Evolutionary conservation across 2,329 filamentous ascomycete genomes (phyloP).

Genomic region (Ophiobolus disseminans): DNA sequence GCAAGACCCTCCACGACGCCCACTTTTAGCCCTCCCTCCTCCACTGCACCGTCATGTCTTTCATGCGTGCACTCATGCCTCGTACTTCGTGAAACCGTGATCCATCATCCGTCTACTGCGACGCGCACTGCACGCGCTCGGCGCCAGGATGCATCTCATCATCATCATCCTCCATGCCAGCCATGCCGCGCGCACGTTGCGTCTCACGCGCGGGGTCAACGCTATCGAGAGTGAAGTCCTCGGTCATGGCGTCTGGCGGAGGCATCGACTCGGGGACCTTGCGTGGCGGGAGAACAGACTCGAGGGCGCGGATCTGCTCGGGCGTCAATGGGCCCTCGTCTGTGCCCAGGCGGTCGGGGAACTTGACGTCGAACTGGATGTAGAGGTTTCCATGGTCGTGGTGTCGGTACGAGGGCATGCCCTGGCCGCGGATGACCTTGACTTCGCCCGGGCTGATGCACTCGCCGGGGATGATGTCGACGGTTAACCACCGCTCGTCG

Average conservation of each 20-base stretch:
- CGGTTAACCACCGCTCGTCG: slow-evolving; percentile 93
- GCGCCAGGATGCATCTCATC: slow-evolving; percentile 66
- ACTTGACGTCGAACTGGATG: slow-evolving; percentile 97
- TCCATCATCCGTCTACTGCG: slow-evolving; percentile 69
- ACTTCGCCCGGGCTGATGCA: slow-evolving; percentile 89
- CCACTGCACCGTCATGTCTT: background rate
- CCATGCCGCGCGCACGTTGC: slow-evolving; percentile 72
- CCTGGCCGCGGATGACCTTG: slow-evolving; percentile 94
- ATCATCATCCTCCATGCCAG: slow-evolving; percentile 71
- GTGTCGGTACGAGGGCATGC: slow-evolving; percentile 95
- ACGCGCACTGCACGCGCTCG: slow-evolving; percentile 85
- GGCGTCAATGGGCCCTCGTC: slow-evolving; percentile 60
- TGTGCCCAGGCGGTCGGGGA: slow-evolving; percentile 68
- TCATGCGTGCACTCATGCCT: background rate
- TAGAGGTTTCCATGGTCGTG: slow-evolving; percentile 96
- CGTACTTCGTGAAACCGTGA: background rate
- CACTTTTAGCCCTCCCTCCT: background rate
- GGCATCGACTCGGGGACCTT: slow-evolving; percentile 67
- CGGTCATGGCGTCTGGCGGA: slow-evolving; percentile 86
- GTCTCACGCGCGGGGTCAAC: slow-evolving; percentile 71
- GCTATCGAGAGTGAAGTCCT: slow-evolving; percentile 86
- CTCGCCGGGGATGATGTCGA: slow-evolving; percentile 92
- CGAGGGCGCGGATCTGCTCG: slow-evolving; percentile 78
- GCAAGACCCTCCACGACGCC: background rate
- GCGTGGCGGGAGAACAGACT: slow-evolving; percentile 81